Evolutionary conservation across 305 asterid genomes (phyloP).

Genomic region (Ruellia speciosa): DNA sequence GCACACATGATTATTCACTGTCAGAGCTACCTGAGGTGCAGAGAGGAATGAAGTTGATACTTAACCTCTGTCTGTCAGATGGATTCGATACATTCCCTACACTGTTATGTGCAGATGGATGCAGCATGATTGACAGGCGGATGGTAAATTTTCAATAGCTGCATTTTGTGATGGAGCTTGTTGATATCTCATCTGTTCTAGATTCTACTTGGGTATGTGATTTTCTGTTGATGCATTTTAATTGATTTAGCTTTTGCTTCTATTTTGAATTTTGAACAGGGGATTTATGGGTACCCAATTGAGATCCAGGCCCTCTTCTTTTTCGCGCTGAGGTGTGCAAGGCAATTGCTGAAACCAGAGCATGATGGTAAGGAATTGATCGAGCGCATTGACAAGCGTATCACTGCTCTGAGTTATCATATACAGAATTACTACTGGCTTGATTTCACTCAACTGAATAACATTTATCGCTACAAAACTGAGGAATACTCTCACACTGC

Average conservation of each 20-base stretch:
- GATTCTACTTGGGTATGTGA: not conserved
- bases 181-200: no score
- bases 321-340: constrained; percentile 57
- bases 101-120: constrained; percentile 60
- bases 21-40: constrained; percentile 47
- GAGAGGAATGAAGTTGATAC: constrained; percentile 49
- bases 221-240: not conserved
- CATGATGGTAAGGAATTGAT: constrained; percentile 41
- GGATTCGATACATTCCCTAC: constrained; percentile 66
- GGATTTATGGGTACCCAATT: constrained; percentile 57
- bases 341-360: constrained; percentile 46
- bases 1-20: constrained; percentile 39
- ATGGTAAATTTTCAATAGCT: constrained; percentile 33
- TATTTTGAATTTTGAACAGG: constrained; percentile 24
- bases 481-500: constrained; percentile 69
- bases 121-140: constrained; percentile 62
- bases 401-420: constrained; percentile 52
- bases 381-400: constrained; percentile 49
- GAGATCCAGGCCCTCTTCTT: constrained; percentile 67
- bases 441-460: constrained; percentile 54
- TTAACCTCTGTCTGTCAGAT: constrained; percentile 51
- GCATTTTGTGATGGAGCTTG: not conserved
- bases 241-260: not conserved
- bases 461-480: constrained; percentile 60
- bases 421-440: constrained; percentile 61